These are phyloP conservation scores for Euptelea pleiosperma DNA, from an alignment of 164 flowering plant genomes.

Conservation along the genomic window DNA sequence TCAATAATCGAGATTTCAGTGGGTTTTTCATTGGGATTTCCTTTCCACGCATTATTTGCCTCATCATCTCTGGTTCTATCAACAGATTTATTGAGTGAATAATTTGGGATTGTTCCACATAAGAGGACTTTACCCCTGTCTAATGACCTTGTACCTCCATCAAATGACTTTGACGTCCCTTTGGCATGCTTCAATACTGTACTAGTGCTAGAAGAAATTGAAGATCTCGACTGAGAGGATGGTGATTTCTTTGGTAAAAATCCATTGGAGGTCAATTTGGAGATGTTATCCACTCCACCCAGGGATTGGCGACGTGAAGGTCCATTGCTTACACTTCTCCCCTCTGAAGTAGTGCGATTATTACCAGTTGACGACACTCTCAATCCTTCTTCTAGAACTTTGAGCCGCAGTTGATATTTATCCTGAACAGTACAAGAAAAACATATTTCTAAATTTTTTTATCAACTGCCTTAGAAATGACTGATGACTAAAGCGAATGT, in stretches of 20 bases:
- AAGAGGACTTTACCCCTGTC: conserved; percentile 66
- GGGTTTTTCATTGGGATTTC: conserved; percentile 55
- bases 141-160: conserved; percentile 88
- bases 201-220: conserved; percentile 39
- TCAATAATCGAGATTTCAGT: conserved; percentile 51
- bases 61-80: conserved; percentile 57
- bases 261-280: conserved; percentile 69
- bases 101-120: conserved; percentile 50
- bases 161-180: conserved; percentile 94
- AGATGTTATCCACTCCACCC: conserved; percentile 84
- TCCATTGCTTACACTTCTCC: conserved; percentile 80
- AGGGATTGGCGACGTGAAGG: conserved; percentile 87
- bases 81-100: conserved; percentile 46
- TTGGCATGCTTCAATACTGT: conserved; percentile 81
- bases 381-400: conserved; percentile 80
- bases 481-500: background rate
- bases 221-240: conserved; percentile 53
- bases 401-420: conserved; percentile 76
- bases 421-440: conserved; percentile 48
- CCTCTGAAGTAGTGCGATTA: conserved; percentile 57
- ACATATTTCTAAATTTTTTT: background rate
- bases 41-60: conserved; percentile 51
- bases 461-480: background rate
- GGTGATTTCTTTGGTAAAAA: conserved; percentile 70
- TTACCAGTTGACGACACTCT: conserved; percentile 51